Evolutionary conservation across 2,329 filamentous ascomycete species (phyloP).

Genomic region (Calonectria ilicicola): DNA sequence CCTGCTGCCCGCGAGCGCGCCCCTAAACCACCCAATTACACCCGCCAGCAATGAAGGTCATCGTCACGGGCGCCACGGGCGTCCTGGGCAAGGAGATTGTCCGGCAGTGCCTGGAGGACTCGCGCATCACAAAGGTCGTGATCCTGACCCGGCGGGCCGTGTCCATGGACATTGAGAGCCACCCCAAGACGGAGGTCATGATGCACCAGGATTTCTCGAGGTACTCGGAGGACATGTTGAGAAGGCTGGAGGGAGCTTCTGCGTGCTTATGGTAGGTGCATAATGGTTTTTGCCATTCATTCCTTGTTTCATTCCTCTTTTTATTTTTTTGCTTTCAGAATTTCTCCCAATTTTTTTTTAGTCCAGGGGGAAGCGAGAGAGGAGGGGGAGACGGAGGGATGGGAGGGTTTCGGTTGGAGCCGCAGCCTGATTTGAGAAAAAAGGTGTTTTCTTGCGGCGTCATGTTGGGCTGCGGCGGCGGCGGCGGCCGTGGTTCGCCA

Average conservation of each 20-base stretch:
- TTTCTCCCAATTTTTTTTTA: not conserved
- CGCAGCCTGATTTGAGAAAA: not conserved
- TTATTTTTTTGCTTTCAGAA: not conserved
- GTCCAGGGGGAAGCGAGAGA: not conserved
- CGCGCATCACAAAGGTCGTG: constrained; percentile 63
- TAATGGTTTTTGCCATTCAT: too few relatives aligned
- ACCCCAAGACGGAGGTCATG: constrained; percentile 63
- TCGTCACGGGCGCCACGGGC: constrained; percentile 70
- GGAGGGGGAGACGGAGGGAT: not conserved
- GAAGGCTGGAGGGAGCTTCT: constrained; percentile 62
- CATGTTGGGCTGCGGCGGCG: not conserved
- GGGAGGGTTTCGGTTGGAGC: not conserved
- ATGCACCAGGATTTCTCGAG: constrained; percentile 65
- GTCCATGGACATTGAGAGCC: constrained; percentile 53
- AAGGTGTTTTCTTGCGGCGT: not conserved
- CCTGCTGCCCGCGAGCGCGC: not conserved
- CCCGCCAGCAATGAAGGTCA: constrained; percentile 66
- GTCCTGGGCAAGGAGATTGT: constrained; percentile 67
- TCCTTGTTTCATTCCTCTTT: too few relatives aligned
- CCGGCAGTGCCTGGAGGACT: constrained; percentile 60
- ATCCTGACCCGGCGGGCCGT: constrained; percentile 63
- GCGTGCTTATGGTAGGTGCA: constrained; percentile 73
- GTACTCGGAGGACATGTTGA: constrained; percentile 56
- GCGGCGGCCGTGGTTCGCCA: not conserved
- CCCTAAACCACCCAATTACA: not conserved